Evolutionary conservation across 768 basidiomycete genomes (phyloP).

Genomic region (Tylopilus rubrobrunneus): DNA sequence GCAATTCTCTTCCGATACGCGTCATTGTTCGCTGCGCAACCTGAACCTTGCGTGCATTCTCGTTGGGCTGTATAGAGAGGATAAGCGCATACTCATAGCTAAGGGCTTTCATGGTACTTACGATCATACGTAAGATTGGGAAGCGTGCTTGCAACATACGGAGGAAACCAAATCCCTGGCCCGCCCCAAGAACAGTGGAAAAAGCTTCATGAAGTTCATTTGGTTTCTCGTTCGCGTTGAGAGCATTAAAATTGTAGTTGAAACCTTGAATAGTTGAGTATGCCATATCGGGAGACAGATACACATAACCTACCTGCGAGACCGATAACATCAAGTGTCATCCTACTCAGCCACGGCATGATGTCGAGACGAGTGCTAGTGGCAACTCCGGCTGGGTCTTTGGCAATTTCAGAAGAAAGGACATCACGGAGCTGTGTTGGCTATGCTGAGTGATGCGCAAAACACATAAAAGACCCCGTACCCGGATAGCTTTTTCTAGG

Average conservation of each 20-base stretch:
- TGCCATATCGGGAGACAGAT: not conserved
- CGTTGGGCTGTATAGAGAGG: constrained; percentile 18
- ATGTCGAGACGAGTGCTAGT: constrained; percentile 25
- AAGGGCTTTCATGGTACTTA: constrained; percentile 19
- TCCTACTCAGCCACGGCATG: constrained; percentile 29
- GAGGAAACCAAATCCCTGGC: constrained; percentile 13
- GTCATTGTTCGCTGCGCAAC: constrained; percentile 40
- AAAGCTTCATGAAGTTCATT: constrained; percentile 35
- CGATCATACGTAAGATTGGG: constrained; percentile 39
- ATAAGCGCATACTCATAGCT: not conserved
- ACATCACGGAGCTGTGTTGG: constrained; percentile 40
- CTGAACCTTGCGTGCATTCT: constrained; percentile 13
- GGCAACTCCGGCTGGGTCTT: constrained; percentile 15
- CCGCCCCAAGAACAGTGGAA: constrained; percentile 17
- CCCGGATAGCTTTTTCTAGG: constrained; percentile 51
- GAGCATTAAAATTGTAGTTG: constrained; percentile 33
- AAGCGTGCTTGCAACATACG: constrained; percentile 33
- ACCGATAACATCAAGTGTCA: constrained; percentile 40
- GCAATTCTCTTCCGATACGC: constrained; percentile 47
- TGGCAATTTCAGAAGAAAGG: constrained; percentile 34
- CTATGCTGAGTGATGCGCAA: not conserved
- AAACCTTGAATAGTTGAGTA: constrained; percentile 23
- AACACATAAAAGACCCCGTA: constrained; percentile 14
- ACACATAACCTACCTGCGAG: constrained; percentile 29
- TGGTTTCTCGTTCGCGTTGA: constrained; percentile 22